Base-by-base conservation (phyloP, 179 eudicot species). In the Vitellaria paradoxa region DNA sequence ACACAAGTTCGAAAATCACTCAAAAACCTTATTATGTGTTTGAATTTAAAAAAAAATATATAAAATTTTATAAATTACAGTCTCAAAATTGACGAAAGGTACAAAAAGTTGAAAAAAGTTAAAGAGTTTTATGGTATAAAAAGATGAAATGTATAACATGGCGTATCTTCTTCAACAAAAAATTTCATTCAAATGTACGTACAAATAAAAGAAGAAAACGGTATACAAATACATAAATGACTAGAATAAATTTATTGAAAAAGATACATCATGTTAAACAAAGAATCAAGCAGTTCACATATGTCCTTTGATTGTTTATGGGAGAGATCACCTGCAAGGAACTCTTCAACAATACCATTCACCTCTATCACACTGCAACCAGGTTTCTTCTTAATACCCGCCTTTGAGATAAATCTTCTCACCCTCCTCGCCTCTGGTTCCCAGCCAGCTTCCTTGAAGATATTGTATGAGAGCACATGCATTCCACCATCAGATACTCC, bases 371-470 rank as follows among this genome's bases (percentile, higher is more conserved):
- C 52, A 57, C 88, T 82, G 77, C 86, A 82, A 40, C 88, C 86
- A 10, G 88, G 85, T 30, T 72, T 77, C 74, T 85, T 85, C 88
- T 82, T 82, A 65, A 77, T 45, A 18, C 83, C 74, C 11, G 57
- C 71, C 23, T 80, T 68, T 11, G 79, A 50, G 11, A 80, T 74
- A 76, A 77, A 50, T 66, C 73, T 78, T 76, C 84, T 80, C 10
- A 78, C 78, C 37, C 15, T 60, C 60, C 60, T 65, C n/a, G 88
- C 88, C 78, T 83, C 84, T 20, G 11, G 18, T 47, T 82, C 86
- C 88, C 86, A 83, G 18, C 88, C 88, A n/a, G 84, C 86, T 78
- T 85, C 86, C 26, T 40, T 83, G 42, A 78, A 83, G 76, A 85
- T 82, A 66, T 82, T 83, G 68, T 83, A 86, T 7, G 82, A 77